Evolutionary conservation across 2,329 filamentous ascomycete species (phyloP).

Genomic region (Diaporthe sp.): DNA sequence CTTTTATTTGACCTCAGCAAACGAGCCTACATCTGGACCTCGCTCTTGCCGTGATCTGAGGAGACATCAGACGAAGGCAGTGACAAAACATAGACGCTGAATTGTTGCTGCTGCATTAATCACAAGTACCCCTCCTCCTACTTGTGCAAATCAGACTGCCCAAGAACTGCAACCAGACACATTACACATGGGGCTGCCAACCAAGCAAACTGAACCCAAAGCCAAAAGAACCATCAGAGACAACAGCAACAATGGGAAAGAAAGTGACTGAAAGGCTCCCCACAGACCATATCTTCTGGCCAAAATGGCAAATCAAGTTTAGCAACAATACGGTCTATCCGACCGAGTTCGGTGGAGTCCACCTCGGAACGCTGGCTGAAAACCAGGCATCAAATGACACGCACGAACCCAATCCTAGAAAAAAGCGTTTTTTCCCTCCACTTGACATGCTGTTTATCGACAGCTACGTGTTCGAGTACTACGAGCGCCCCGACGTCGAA

Average conservation of each 20-base stretch:
- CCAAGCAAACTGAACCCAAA: too few species aligned
- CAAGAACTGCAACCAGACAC: background rate
- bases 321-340: conserved; percentile 11
- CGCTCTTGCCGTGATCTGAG: background rate
- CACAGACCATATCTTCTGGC: conserved; percentile 25
- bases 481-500: conserved; percentile 10
- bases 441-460: conserved; percentile 37
- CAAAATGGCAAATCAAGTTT: conserved; percentile 33
- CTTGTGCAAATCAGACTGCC: too few species aligned
- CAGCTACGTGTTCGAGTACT: conserved; percentile 36
- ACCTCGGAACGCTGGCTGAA: background rate
- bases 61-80: background rate
- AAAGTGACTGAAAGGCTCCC: background rate
- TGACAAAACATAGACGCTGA: background rate
- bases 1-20: background rate
- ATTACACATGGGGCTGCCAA: too few species aligned
- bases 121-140: background rate
- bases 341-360: background rate
- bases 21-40: too few species aligned
- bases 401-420: background rate
- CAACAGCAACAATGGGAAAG: background rate
- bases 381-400: background rate
- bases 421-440: background rate
- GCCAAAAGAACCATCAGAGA: background rate
- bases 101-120: background rate